Evolutionary conservation across 495 filamentous ascomycete species (phyloP).

Genomic region (Tuber calosporum): DNA sequence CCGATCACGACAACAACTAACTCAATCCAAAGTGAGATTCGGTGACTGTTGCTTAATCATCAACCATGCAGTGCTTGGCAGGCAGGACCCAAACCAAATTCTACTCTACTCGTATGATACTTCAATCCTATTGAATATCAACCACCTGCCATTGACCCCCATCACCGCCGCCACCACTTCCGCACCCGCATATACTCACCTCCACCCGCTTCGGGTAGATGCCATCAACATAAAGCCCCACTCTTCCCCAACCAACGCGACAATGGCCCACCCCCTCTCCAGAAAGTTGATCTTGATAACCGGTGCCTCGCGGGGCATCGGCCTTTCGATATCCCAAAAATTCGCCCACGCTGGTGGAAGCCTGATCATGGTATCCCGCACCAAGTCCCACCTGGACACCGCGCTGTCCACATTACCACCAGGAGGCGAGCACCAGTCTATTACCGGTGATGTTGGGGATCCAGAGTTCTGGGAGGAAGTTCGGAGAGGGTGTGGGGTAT

Average conservation of each 20-base stretch:
- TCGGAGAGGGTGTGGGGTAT: slow-evolving; percentile 34
- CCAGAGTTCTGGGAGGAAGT: slow-evolving; percentile 48
- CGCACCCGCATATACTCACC: not conserved
- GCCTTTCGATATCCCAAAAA: slow-evolving; percentile 58
- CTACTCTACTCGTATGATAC: no score
- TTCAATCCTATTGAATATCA: not conserved
- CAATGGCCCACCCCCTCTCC: slow-evolving; percentile 37
- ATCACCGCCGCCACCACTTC: not conserved
- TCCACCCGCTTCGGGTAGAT: not conserved
- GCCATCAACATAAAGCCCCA: not conserved
- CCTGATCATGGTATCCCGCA: slow-evolving; percentile 53
- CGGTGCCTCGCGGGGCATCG: slow-evolving; percentile 59
- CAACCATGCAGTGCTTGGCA: not conserved
- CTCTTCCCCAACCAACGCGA: not conserved
- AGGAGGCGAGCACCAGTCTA: slow-evolving; percentile 32
- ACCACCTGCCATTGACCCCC: not conserved
- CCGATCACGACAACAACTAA: not conserved
- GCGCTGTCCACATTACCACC: slow-evolving; percentile 17
- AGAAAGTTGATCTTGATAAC: slow-evolving; percentile 54
- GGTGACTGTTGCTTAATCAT: not conserved
- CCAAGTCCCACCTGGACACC: slow-evolving; percentile 45
- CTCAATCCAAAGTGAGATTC: not conserved
- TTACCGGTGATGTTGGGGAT: slow-evolving; percentile 49
- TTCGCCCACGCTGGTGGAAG: slow-evolving; percentile 59
- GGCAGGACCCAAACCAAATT: not conserved